phyloP scores from a whole-genome alignment of 495 filamentous ascomycete species.

The Penicillium arizonense region DNA sequence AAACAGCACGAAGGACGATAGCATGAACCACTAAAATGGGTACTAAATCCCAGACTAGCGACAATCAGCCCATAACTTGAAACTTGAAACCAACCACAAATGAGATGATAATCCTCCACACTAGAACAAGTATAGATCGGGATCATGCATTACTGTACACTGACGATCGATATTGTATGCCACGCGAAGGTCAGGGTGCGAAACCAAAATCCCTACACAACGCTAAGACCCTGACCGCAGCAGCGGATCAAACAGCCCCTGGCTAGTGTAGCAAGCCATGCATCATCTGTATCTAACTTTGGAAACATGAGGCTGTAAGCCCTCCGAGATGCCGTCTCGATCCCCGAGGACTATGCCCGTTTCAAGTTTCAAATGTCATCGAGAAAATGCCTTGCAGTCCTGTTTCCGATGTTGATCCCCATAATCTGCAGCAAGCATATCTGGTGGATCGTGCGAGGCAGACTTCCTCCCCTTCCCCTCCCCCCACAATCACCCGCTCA shows the following conservation, averaged over 20 bases:
- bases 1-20: too few species aligned
- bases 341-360: too few species aligned
- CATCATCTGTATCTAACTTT: constrained; percentile 5
- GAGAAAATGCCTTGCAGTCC: constrained; percentile 1
- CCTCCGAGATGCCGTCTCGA: too few species aligned
- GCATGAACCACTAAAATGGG: too few species aligned
- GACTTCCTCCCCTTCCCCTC: not conserved
- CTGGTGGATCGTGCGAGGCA: not conserved
- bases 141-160: not conserved
- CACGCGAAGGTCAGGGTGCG: too few species aligned
- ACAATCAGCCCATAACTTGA: not conserved
- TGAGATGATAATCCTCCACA: not conserved
- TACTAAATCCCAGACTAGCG: not conserved
- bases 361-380: not conserved
- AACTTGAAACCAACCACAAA: not conserved
- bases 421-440: constrained; percentile 2
- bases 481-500: not conserved
- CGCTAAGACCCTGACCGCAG: constrained; percentile 2
- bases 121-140: not conserved
- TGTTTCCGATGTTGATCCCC: not conserved
- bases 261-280: not conserved
- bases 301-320: constrained; percentile 2
- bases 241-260: not conserved
- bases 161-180: not conserved
- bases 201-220: not conserved